phyloP scores from a whole-genome alignment of 306 rosid species.

The Cicer yamashitae region DNA sequence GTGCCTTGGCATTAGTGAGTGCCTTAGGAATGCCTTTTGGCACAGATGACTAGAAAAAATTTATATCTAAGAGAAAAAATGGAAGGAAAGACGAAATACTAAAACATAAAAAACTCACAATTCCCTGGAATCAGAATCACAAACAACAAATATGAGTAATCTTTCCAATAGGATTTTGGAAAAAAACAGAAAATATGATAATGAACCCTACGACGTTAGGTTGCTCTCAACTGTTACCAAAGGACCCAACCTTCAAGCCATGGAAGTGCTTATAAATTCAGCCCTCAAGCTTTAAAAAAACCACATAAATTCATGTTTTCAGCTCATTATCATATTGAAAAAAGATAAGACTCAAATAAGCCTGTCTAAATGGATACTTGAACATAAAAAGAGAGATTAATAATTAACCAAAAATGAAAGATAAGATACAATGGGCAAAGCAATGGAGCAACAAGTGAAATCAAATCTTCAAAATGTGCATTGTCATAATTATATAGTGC shows the following conservation, averaged over 20 bases:
- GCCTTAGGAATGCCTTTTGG: background rate
- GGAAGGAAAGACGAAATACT: background rate
- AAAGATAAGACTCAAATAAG: background rate
- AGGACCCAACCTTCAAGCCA: background rate
- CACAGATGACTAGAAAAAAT: background rate
- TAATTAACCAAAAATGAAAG: conserved; percentile 26
- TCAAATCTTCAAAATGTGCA: conserved; percentile 6
- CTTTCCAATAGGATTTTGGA: background rate
- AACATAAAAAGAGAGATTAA: conserved; percentile 11
- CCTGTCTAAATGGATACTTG: background rate
- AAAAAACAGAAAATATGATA: conserved; percentile 13
- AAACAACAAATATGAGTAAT: background rate
- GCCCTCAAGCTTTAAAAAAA: background rate
- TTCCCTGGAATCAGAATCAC: background rate
- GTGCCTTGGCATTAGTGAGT: background rate
- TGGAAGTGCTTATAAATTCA: background rate
- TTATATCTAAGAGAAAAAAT: background rate
- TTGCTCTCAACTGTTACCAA: background rate
- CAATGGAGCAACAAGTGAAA: conserved; percentile 1
- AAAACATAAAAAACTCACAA: background rate
- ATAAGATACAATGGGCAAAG: background rate
- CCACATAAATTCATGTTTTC: conserved; percentile 6
- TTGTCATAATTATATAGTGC: conserved; percentile 8
- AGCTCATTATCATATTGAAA: background rate
- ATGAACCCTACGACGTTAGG: background rate